A percentile compares a stretch with the other conserved stretches of the same genome.
Evolutionary conservation across 108 stramenopile species (phyloP).

Genomic region (Stephanodiscus triporus): DNA sequence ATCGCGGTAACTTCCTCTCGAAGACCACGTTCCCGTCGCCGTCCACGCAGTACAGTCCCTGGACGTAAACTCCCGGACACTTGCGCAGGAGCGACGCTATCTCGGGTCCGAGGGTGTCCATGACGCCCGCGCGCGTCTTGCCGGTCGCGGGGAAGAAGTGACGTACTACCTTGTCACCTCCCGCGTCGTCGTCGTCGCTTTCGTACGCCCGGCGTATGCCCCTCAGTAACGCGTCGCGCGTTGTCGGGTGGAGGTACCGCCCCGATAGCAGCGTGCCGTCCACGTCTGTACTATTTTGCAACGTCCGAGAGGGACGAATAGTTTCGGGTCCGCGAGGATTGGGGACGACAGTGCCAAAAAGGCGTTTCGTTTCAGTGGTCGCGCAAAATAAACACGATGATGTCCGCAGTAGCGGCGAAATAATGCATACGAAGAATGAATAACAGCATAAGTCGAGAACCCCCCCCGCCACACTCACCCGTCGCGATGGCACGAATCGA

Average conservation of each 20-base stretch:
- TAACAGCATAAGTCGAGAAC: background rate
- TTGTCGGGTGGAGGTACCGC: slow-evolving; percentile 72
- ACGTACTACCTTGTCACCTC: slow-evolving; percentile 16
- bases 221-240: slow-evolving; percentile 52
- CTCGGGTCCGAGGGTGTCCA: slow-evolving; percentile 58
- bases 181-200: slow-evolving; percentile 12
- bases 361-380: too few species aligned
- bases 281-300: slow-evolving; percentile 56
- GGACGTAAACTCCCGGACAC: slow-evolving; percentile 57
- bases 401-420: background rate
- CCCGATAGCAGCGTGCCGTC: slow-evolving; percentile 84
- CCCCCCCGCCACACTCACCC: background rate
- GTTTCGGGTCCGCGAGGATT: background rate
- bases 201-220: slow-evolving; percentile 52
- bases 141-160: slow-evolving; percentile 90
- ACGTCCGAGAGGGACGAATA: background rate
- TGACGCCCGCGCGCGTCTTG: slow-evolving; percentile 78
- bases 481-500: slow-evolving; percentile 69
- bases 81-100: slow-evolving; percentile 36
- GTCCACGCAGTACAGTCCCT: slow-evolving; percentile 89
- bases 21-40: slow-evolving; percentile 79
- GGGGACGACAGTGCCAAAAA: background rate
- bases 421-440: background rate
- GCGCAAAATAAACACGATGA: too few species aligned
- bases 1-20: slow-evolving; percentile 68